These are phyloP conservation scores for Tricholoma saponaceum DNA, from an alignment of 768 basidiomycete species.

Conservation along the genomic window DNA sequence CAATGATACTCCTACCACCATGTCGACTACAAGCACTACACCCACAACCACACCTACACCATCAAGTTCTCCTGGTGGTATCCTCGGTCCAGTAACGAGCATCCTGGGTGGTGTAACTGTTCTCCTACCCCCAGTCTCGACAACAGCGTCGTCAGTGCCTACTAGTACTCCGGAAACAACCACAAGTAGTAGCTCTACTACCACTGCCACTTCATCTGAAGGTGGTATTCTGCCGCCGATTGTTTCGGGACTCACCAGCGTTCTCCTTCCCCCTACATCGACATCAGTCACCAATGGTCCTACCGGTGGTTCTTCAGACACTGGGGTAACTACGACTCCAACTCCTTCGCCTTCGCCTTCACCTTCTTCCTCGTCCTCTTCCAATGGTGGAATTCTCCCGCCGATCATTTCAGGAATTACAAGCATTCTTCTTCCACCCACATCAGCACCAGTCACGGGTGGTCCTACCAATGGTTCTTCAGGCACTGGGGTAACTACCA, in stretches of 20 bases:
- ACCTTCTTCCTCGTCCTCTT: neutral
- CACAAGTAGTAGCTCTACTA: neutral
- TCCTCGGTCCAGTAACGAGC: constrained; percentile 1
- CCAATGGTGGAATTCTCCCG: neutral
- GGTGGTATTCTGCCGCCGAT: neutral
- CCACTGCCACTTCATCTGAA: neutral
- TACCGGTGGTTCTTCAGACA: neutral
- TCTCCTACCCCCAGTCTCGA: too few species aligned
- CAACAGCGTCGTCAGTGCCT: too few species aligned
- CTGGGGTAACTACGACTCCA: neutral
- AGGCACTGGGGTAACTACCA: too few species aligned
- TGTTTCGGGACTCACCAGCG: neutral
- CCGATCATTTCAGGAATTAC: neutral
- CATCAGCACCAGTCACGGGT: too few species aligned
- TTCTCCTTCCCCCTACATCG: too few species aligned
- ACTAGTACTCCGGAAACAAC: too few species aligned
- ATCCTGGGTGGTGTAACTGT: neutral
- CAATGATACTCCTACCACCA: too few species aligned
- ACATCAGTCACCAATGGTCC: too few species aligned
- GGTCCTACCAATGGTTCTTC: too few species aligned
- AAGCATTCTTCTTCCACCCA: too few species aligned
- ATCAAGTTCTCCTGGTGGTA: neutral
- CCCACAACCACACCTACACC: neutral
- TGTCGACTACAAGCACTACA: neutral
- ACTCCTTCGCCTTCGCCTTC: too few species aligned